Evolutionary conservation across 2,329 filamentous ascomycete species (phyloP), one percentile per base, ranked within the genome.

Genomic region (Scedosporium minutisporum): DNA sequence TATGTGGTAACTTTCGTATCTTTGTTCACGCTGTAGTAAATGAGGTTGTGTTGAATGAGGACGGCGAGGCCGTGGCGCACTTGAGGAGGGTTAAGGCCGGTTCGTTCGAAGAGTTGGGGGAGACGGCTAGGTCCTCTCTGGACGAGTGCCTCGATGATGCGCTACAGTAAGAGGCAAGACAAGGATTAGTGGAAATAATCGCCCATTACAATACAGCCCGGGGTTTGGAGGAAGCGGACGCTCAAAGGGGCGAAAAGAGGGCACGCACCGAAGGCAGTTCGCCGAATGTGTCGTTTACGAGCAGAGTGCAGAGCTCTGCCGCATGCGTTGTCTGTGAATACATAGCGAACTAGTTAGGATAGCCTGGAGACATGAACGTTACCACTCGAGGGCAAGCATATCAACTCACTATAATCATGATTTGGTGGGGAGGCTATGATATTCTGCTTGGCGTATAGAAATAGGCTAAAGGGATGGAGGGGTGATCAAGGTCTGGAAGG

Each of bases 261-360:
- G 61, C 38, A 79, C 88, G 71, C 89, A 97, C 93, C 73, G 91
- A 91, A 65, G 92, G 91, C 64, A 97, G 86, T 77, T 96, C 90
- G 72, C 95, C 95, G 75, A 95, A 93, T 64, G 90, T 82, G 73
- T 97, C 92, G 72, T 92, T 87, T 66, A 97, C 88, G 66, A 97
- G 83, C 73, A 96, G 86, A 78, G 88, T 85, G 80, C 91, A 96
- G 72, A 97, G 90, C 84, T 97, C 91, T 71, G 89, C 86, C 68
- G 89, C 82, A 73, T 89, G 84, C 79, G 91, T 86, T 65, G 85
- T 86, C 85, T 88, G 53, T 18, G 33, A 29, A 33, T 14, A 25
- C 33, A 27, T 23, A 6, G 18, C 57, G 16, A 21, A 16, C 29
- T 3, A 6, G 38, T 60, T 58, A 58, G 55, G 7, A 41, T 27